These are phyloP conservation scores for Bipolaris zeicola DNA, from an alignment of 2,329 filamentous ascomycete species.

Conservation along the genomic window DNA sequence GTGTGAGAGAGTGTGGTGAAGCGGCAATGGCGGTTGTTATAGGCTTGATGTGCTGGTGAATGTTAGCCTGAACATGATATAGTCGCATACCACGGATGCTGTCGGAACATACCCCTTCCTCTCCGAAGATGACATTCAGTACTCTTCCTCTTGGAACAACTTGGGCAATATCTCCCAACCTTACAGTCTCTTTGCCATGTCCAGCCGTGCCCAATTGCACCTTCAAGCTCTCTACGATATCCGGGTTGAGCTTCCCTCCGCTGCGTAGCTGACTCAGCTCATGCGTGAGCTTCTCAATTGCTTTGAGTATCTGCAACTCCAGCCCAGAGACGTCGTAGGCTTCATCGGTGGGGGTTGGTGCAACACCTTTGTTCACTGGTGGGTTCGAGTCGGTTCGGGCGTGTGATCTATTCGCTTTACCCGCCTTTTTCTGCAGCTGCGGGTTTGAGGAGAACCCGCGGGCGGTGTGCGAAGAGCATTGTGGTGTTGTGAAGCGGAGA, in stretches of 20 bases:
- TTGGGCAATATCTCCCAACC: slow-evolving; percentile 68
- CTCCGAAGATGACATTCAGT: slow-evolving; percentile 67
- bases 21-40: slow-evolving; percentile 60
- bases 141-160: slow-evolving; percentile 68
- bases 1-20: slow-evolving; percentile 56
- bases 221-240: slow-evolving; percentile 64
- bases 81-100: neutral
- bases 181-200: slow-evolving; percentile 57
- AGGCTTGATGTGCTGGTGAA: slow-evolving; percentile 59
- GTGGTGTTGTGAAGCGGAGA: slow-evolving; percentile 11
- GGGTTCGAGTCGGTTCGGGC: slow-evolving; percentile 45
- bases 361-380: slow-evolving; percentile 28
- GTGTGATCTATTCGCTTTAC: slow-evolving; percentile 54
- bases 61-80: slow-evolving; percentile 8
- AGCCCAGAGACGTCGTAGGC: slow-evolving; percentile 66
- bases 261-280: slow-evolving; percentile 67
- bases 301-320: slow-evolving; percentile 60
- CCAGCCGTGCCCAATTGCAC: slow-evolving; percentile 60
- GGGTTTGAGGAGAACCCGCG: slow-evolving; percentile 53
- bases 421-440: slow-evolving; percentile 58
- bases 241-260: slow-evolving; percentile 67
- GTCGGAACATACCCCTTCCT: slow-evolving; percentile 61
- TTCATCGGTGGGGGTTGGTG: slow-evolving; percentile 54
- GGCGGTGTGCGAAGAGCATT: slow-evolving; percentile 11
- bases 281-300: slow-evolving; percentile 62